Conservation (phyloP, 192 early-diverging fungal species). For the Backusella psychrophila region DNA sequence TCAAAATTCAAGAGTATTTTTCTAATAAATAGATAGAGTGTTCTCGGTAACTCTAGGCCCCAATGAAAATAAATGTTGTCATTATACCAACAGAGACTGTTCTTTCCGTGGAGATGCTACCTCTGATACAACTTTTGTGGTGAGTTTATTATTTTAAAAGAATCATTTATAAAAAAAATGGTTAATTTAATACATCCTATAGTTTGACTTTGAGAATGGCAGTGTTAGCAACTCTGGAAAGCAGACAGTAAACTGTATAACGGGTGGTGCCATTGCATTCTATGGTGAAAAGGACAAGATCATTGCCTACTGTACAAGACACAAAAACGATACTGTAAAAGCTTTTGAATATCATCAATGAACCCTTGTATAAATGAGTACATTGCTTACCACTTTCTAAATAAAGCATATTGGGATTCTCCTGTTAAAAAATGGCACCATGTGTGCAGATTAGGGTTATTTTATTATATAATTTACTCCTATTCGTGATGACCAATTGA, state of each 20-base stretch:
- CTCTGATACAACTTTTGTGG: not conserved
- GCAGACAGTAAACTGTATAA: not conserved
- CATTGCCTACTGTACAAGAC: not conserved
- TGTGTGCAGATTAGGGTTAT: too few relatives aligned
- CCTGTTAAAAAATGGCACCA: too few relatives aligned
- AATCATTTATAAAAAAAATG: too few relatives aligned
- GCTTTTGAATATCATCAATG: not conserved
- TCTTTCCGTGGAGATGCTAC: not conserved
- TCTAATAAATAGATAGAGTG: not conserved
- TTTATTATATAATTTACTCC: too few relatives aligned
- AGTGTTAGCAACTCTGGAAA: not conserved
- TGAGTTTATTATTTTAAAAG: not conserved
- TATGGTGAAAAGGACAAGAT: not conserved
- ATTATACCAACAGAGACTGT: constrained; percentile 11
- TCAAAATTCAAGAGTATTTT: too few relatives aligned
- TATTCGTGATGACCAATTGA: too few relatives aligned
- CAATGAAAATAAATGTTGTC: not conserved
- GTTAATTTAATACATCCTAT: too few relatives aligned
- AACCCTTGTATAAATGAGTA: too few relatives aligned
- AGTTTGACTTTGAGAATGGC: not conserved
- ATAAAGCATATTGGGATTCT: too few relatives aligned
- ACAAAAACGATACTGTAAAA: not conserved
- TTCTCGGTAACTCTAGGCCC: not conserved
- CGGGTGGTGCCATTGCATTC: not conserved
- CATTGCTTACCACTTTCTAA: too few relatives aligned